Percentiles rank a stretch among this genome's conserved stretches.
Evolutionary conservation across 2,329 filamentous ascomycete species (phyloP).

Genomic region (Claviceps digitariae): DNA sequence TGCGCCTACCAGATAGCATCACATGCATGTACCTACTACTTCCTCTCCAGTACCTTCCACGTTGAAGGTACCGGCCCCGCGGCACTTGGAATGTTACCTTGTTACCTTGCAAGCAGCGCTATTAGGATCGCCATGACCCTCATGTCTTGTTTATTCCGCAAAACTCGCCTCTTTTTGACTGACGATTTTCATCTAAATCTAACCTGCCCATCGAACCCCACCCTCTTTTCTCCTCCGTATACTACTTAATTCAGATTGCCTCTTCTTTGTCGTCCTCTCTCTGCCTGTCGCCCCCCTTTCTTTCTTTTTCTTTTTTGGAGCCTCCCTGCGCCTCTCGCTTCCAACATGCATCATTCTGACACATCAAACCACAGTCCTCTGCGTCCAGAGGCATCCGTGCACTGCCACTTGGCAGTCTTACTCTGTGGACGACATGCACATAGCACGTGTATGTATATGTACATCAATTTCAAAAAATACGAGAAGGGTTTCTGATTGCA

Average conservation of each 20-base stretch:
- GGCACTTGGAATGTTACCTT: background rate
- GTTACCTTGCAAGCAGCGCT: background rate
- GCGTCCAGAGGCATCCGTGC: background rate
- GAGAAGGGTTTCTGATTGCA: background rate
- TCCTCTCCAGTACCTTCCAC: too few relatives aligned
- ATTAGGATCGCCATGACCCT: background rate
- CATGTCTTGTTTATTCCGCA: background rate
- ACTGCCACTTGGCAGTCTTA: background rate
- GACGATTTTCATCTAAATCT: background rate
- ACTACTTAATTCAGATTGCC: too few relatives aligned
- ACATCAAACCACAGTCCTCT: background rate
- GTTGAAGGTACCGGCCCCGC: too few relatives aligned
- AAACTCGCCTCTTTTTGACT: background rate
- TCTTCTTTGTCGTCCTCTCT: too few relatives aligned
- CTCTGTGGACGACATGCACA: background rate
- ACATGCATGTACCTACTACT: too few relatives aligned
- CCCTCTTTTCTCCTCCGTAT: too few relatives aligned
- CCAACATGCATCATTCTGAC: background rate
- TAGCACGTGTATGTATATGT: background rate
- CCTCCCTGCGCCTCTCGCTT: background rate
- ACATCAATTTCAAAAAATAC: background rate
- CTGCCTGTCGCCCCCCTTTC: background rate
- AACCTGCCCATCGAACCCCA: too few relatives aligned
- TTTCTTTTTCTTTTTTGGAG: background rate
- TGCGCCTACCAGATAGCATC: too few relatives aligned